These are phyloP conservation scores for Phoma sp. DNA, from an alignment of 2,329 filamentous ascomycete genomes.

Conservation along the genomic window DNA sequence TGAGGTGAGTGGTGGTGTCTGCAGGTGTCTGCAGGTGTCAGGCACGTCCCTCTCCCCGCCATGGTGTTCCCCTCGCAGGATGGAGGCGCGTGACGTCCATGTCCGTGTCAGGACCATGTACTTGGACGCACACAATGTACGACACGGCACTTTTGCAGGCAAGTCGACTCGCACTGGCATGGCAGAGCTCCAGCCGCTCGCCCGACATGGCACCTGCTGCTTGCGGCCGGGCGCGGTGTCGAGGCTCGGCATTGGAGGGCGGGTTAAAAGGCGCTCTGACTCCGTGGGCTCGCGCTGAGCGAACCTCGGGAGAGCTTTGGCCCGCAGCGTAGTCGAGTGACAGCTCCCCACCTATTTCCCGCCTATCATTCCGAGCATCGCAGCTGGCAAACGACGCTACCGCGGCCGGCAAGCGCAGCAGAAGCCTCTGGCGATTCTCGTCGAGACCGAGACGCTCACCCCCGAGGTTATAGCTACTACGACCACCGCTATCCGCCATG, in stretches of 20 bases:
- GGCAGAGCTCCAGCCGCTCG: constrained; percentile 13
- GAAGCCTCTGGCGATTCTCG: constrained; percentile 21
- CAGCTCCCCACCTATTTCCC: constrained; percentile 22
- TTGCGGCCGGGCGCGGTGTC: constrained; percentile 16
- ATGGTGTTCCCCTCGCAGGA: constrained; percentile 6
- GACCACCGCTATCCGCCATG: constrained; percentile 31
- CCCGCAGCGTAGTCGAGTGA: constrained; percentile 31
- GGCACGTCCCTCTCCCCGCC: constrained; percentile 7
- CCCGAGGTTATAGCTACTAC: constrained; percentile 38
- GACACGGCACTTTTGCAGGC: constrained; percentile 13
- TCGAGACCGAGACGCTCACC: constrained; percentile 15
- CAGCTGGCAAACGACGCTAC: constrained; percentile 18
- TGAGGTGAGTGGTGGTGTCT: not conserved
- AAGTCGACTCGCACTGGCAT: not conserved
- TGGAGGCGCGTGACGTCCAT: constrained; percentile 12
- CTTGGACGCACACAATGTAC: not conserved
- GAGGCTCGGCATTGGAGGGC: constrained; percentile 17
- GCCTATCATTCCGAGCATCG: constrained; percentile 22
- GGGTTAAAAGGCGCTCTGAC: constrained; percentile 21
- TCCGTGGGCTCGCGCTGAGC: constrained; percentile 15
- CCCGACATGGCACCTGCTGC: constrained; percentile 21
- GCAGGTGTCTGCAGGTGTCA: constrained; percentile 5
- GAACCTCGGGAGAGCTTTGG: constrained; percentile 22
- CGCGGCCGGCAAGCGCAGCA: constrained; percentile 35
- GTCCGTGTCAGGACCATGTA: no score